Percentiles rank a stretch among this genome's conserved stretches.
phyloP scores from a whole-genome alignment of 208 protist genomes.

The Acanthamoeba sp. region DNA sequence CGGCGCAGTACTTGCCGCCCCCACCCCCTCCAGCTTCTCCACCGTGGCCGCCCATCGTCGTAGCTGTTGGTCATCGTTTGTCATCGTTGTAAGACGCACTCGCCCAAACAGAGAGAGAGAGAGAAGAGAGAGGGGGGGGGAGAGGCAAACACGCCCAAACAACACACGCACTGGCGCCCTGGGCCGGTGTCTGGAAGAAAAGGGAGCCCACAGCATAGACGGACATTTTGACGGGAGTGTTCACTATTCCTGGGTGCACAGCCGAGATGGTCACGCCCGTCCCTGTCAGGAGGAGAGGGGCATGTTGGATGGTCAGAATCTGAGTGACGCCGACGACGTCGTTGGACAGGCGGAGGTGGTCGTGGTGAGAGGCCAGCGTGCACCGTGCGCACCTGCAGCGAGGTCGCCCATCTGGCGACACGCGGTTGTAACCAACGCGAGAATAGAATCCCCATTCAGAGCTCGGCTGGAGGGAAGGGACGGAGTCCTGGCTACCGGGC shows the following conservation, averaged over 20 bases:
- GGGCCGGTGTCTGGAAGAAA: neutral
- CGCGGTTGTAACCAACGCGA: neutral
- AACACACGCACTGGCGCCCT: neutral
- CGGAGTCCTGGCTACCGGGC: too few relatives aligned
- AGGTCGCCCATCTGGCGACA: too few relatives aligned
- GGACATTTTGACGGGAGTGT: neutral
- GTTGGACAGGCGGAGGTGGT: too few relatives aligned
- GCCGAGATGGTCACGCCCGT: conserved; percentile 6
- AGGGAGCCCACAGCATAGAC: neutral
- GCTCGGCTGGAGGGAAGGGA: neutral
- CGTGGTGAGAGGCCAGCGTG: too few relatives aligned
- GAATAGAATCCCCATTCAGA: neutral
- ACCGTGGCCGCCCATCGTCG: neutral
- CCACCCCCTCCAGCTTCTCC: neutral
- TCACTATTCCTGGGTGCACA: neutral
- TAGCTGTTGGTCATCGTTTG: neutral
- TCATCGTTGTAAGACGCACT: too few relatives aligned
- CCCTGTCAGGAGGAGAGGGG: too few relatives aligned
- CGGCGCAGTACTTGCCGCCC: neutral
- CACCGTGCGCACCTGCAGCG: too few relatives aligned
- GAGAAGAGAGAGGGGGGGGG: too few relatives aligned
- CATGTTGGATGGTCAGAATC: too few relatives aligned
- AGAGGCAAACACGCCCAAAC: too few relatives aligned
- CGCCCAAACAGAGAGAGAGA: too few relatives aligned
- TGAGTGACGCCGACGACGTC: too few relatives aligned